A percentile compares a stretch with the other conserved stretches of the same genome.
phyloP scores from a whole-genome alignment of 805 yeast genomes.

The Brettanomyces bruxellensis region DNA sequence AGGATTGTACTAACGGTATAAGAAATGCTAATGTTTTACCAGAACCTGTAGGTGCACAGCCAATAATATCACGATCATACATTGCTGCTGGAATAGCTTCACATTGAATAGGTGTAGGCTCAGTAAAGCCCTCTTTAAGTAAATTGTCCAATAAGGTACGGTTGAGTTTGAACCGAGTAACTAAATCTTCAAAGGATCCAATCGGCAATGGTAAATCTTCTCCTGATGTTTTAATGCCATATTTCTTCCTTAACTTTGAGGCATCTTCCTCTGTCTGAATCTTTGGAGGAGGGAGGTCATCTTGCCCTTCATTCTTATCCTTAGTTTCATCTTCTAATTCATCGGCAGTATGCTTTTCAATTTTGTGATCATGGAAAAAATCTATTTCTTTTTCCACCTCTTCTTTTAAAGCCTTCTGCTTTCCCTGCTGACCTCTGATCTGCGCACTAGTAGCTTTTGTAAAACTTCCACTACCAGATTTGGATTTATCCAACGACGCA shows the following conservation, averaged over 20 bases:
- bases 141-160: constrained; percentile 51
- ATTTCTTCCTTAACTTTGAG: constrained; percentile 42
- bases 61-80: constrained; percentile 66
- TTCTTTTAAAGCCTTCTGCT: constrained; percentile 31
- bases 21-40: constrained; percentile 92
- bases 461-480: constrained; percentile 34
- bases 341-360: constrained; percentile 19
- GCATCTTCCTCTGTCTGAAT: constrained; percentile 56
- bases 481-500: constrained; percentile 61
- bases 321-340: constrained; percentile 20
- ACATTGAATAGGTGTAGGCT: constrained; percentile 90
- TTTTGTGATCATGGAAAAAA: constrained; percentile 57
- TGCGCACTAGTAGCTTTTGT: constrained; percentile 22
- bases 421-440: constrained; percentile 18
- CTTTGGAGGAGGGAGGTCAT: constrained; percentile 12
- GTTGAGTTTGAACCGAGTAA: constrained; percentile 58
- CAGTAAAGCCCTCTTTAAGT: constrained; percentile 59
- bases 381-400: constrained; percentile 69
- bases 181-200: constrained; percentile 78
- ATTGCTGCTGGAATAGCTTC: constrained; percentile 77
- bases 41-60: constrained; percentile 97
- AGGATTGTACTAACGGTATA: constrained; percentile 65
- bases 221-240: constrained; percentile 69
- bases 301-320: not conserved
- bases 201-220: constrained; percentile 85